phyloP scores from a whole-genome alignment of 176 grass and related monocot genomes.

The Avena insularis region DNA sequence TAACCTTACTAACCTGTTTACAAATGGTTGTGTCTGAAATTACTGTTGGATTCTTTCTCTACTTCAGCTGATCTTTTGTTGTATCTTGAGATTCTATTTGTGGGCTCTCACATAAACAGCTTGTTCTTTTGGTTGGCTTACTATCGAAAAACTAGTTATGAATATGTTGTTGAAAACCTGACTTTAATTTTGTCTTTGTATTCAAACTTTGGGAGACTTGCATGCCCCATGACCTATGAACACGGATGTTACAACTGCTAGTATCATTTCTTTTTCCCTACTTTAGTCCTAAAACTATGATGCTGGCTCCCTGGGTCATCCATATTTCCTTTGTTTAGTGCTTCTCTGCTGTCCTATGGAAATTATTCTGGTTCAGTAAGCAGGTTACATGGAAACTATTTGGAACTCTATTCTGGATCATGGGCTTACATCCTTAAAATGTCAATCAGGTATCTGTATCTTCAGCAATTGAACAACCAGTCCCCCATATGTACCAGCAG shows the following conservation, averaged over 20 bases:
- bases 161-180: constrained; percentile 13
- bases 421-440: constrained; percentile 48
- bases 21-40: neutral
- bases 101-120: neutral
- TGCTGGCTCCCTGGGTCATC: neutral
- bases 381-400: neutral
- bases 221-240: neutral
- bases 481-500: constrained; percentile 71
- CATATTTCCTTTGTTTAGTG: constrained; percentile 26
- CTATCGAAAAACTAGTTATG: neutral
- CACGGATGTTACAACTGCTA: neutral
- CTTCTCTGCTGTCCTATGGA: neutral
- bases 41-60: constrained; percentile 8
- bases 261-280: neutral
- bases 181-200: constrained; percentile 10
- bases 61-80: neutral
- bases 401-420: constrained; percentile 38
- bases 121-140: neutral
- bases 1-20: neutral
- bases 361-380: neutral
- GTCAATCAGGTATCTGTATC: constrained; percentile 48
- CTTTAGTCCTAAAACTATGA: constrained; percentile 9
- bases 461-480: constrained; percentile 44
- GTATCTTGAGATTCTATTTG: neutral
- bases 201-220: constrained; percentile 4